Percentiles rank a stretch among this genome's conserved stretches.
phyloP scores from a whole-genome alignment of 2,329 filamentous ascomycete species.

The Monilinia fructicola region DNA sequence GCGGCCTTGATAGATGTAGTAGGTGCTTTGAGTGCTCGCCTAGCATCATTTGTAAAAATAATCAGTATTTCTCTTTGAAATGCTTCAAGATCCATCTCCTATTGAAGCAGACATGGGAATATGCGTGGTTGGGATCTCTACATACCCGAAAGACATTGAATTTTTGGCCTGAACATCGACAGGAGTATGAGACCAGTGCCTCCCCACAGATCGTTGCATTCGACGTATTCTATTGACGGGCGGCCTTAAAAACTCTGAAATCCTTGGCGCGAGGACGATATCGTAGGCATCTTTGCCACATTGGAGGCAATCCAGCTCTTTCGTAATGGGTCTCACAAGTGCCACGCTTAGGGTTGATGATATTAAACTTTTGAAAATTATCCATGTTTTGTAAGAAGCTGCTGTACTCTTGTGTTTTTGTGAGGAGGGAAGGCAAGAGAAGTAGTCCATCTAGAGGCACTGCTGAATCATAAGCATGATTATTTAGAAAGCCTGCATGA shows the following conservation, averaged over 20 bases:
- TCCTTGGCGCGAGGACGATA: constrained; percentile 10
- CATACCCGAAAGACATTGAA: background rate
- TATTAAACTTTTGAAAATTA: background rate
- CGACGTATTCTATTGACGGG: background rate
- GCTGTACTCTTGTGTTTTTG: background rate
- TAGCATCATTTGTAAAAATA: background rate
- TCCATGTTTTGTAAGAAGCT: background rate
- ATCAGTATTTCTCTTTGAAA: background rate
- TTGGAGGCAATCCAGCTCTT: background rate
- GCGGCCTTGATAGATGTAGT: background rate
- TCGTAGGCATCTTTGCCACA: constrained; percentile 6
- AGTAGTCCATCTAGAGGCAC: background rate
- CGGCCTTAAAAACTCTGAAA: background rate
- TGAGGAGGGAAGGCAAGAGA: too few species aligned
- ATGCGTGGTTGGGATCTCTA: background rate
- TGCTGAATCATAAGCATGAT: background rate
- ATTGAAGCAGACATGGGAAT: background rate
- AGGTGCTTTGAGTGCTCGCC: background rate
- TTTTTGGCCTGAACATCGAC: background rate
- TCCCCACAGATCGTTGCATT: background rate
- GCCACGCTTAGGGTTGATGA: background rate
- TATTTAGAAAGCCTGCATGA: background rate
- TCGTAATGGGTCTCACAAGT: background rate
- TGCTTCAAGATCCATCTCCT: background rate
- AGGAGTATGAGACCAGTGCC: background rate